Base-by-base conservation (phyloP, 371 early-diverging fungal genomes). In the Rhizopus microsporus region DNA sequence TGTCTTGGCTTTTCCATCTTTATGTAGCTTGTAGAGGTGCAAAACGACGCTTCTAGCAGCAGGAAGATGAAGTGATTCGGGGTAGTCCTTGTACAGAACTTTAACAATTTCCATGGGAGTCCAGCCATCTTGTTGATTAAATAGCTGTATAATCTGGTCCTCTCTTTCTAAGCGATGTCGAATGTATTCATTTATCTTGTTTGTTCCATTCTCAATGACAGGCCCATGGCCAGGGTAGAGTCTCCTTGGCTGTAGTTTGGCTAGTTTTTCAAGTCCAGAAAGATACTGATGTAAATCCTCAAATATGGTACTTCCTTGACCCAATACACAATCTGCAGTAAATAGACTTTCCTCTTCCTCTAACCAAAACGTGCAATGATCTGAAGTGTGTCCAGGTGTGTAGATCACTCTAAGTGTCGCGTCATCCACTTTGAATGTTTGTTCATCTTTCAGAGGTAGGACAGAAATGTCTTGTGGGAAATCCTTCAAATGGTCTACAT, bases 341-440 rank as follows among this genome's bases (percentile, higher is more conserved):
- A 94, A 90, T 3, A 95, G 39, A 9, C 80, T 80, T 16, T 82
- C 56, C 51, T 92, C 93, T 66, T 93, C 88, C 46, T 85, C 81
- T 16, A 91, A 64, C 56, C 65, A 85, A 59, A 94, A 86, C 4
- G 84, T 72, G 48, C 88, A 79, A 62, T 95, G 95, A 59, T 96
- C 95, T 34, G 75, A 59, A 0, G 87, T 84, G 61, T 96, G 96
- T 0, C 96, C 96, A 0, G 94, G 94, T 0, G 95, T 93, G 61
- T 84, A 77, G 9, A 91, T 61, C 0, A 88, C 86, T 6, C 67
- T 61, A 17, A 94, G 61, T 0, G 87, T 87, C 1, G 85, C 78
- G 4, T 86, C 85, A 35, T 85, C 85, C 0, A 77, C 70, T 4
- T 59, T 31, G 57, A 92, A 88, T 13, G 80, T 55, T 45, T 92